Percentiles rank a stretch among this genome's conserved stretches.
phyloP scores from a whole-genome alignment of 257 asterid species.

The Solanum verrucosum region DNA sequence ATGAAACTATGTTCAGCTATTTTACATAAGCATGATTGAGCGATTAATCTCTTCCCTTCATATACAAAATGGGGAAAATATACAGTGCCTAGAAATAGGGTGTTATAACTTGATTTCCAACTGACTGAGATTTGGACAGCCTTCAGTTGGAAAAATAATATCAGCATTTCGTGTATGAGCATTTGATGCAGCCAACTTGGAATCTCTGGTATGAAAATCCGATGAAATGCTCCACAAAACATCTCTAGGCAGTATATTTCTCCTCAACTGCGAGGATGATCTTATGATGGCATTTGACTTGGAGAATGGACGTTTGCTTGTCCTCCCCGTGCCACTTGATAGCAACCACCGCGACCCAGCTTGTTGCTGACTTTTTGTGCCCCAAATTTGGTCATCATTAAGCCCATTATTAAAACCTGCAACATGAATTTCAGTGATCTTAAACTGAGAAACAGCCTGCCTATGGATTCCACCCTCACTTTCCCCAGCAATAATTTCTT shows the following conservation, averaged over 20 bases:
- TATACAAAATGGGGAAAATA: neutral
- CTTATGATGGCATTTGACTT: slow-evolving; percentile 26
- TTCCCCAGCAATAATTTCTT: slow-evolving; percentile 8
- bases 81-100: neutral
- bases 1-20: slow-evolving; percentile 11
- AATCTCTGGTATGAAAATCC: slow-evolving; percentile 26
- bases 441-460: slow-evolving; percentile 24
- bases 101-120: neutral
- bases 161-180: slow-evolving; percentile 73
- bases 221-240: slow-evolving; percentile 67
- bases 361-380: slow-evolving; percentile 40
- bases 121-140: neutral
- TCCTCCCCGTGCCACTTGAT: slow-evolving; percentile 50
- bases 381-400: slow-evolving; percentile 32
- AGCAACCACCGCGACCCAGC: slow-evolving; percentile 72
- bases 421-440: slow-evolving; percentile 42
- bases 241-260: slow-evolving; percentile 20
- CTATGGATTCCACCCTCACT: neutral
- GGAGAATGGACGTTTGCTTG: slow-evolving; percentile 25
- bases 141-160: slow-evolving; percentile 41
- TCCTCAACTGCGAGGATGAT: slow-evolving; percentile 22
- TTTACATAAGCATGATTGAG: neutral
- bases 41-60: neutral
- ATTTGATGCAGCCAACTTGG: slow-evolving; percentile 26
- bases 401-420: slow-evolving; percentile 41